A percentile compares a stretch with the other conserved stretches of the same genome.
phyloP scores from a whole-genome alignment of 2,329 filamentous ascomycete genomes.

The Meredithiella fracta region DNA sequence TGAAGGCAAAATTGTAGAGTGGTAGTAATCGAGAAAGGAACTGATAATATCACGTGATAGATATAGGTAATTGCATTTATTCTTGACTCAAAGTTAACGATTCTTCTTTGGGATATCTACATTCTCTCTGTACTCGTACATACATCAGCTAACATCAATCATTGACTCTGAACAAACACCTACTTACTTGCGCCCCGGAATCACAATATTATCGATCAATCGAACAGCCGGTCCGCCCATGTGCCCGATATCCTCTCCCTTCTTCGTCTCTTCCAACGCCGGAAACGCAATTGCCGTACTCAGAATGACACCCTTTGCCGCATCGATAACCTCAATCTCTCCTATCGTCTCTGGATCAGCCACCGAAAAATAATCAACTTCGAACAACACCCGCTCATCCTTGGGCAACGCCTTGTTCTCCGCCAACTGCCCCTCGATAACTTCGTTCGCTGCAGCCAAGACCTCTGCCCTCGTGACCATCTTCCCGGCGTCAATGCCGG shows the following conservation, averaged over 20 bases:
- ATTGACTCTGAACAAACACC: too few relatives aligned
- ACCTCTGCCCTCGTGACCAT: slow-evolving; percentile 43
- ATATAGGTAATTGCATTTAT: background rate
- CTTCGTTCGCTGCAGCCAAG: slow-evolving; percentile 50
- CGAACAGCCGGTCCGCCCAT: slow-evolving; percentile 60
- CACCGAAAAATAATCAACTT: slow-evolving; percentile 84
- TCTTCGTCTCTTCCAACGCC: slow-evolving; percentile 52
- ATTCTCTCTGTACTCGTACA: background rate
- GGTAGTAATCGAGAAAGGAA: background rate
- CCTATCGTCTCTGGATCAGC: slow-evolving; percentile 71
- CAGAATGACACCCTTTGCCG: slow-evolving; percentile 56
- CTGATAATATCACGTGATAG: background rate
- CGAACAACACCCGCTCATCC: slow-evolving; percentile 49
- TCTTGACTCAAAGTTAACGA: background rate
- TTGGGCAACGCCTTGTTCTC: slow-evolving; percentile 47
- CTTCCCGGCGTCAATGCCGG: slow-evolving; percentile 19
- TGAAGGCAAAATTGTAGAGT: slow-evolving; percentile 20
- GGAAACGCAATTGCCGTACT: slow-evolving; percentile 87
- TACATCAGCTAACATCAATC: too few relatives aligned
- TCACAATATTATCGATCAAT: slow-evolving; percentile 84
- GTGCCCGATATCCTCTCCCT: slow-evolving; percentile 60
- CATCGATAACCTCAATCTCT: slow-evolving; percentile 58
- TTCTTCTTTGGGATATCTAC: background rate
- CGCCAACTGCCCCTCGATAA: slow-evolving; percentile 37
- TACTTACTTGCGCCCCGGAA: slow-evolving; percentile 28